These are phyloP conservation scores for Poa pratensis DNA, from an alignment of 176 grass and related monocot species.

Conservation along the genomic window DNA sequence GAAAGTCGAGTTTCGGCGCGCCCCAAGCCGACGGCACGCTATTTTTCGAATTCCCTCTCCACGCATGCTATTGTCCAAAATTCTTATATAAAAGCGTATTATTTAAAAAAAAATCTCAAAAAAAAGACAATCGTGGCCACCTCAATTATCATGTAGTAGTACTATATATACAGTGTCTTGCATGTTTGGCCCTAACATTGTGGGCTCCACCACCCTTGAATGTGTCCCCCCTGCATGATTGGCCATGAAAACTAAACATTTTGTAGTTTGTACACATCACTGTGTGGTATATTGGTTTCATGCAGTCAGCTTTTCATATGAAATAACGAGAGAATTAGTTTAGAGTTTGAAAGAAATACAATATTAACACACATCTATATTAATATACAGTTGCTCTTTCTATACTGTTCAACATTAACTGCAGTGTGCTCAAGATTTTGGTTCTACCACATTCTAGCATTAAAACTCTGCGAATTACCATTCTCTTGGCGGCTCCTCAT, in stretches of 20 bases:
- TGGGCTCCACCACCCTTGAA: constrained; percentile 46
- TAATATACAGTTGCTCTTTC: background rate
- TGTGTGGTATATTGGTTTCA: background rate
- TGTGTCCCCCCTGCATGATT: constrained; percentile 51
- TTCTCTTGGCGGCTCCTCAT: background rate
- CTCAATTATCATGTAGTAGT: constrained; percentile 46
- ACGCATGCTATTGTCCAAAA: too few relatives aligned
- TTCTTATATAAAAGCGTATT: too few relatives aligned
- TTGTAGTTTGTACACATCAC: constrained; percentile 11
- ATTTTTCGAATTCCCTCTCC: too few relatives aligned
- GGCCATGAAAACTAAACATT: background rate
- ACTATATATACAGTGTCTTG: constrained; percentile 27
- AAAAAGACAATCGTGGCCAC: constrained; percentile 45
- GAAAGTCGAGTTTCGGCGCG: too few relatives aligned
- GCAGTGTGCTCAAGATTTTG: background rate
- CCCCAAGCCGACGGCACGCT: too few relatives aligned
- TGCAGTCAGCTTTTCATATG: background rate
- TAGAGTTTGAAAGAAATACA: background rate
- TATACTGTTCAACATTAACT: background rate
- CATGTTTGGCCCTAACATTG: constrained; percentile 46
- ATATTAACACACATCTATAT: background rate
- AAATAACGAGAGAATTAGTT: background rate
- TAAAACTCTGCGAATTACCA: background rate
- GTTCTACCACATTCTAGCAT: background rate
- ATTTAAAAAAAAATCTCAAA: too few relatives aligned